Evolutionary conservation across 176 grass and related monocot species (phyloP).

Genomic region (Pharus latifolius): DNA sequence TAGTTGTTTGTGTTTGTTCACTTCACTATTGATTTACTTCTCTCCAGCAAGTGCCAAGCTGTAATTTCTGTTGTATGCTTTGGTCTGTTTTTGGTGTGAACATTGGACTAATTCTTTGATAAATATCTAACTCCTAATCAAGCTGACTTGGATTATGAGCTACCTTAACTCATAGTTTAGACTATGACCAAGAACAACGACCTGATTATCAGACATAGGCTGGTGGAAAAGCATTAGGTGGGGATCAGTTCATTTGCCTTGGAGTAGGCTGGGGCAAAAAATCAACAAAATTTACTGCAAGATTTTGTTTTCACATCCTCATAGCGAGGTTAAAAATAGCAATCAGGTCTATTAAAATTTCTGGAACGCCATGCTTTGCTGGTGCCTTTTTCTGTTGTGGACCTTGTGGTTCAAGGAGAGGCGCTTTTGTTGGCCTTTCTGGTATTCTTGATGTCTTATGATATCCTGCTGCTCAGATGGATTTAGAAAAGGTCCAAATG

Average conservation of each 20-base stretch:
- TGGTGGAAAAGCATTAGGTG: neutral
- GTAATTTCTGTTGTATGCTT: slow-evolving; percentile 12
- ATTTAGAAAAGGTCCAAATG: slow-evolving; percentile 1
- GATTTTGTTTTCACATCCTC: neutral
- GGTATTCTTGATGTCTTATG: no score
- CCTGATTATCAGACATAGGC: neutral
- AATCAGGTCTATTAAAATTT: neutral
- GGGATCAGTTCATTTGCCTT: neutral
- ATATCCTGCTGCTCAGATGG: neutral
- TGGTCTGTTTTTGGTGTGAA: neutral
- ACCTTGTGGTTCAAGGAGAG: no score
- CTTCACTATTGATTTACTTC: neutral
- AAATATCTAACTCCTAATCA: slow-evolving; percentile 3
- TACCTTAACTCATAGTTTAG: slow-evolving; percentile 8
- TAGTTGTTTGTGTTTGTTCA: neutral
- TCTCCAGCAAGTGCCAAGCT: neutral
- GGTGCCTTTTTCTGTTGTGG: no score
- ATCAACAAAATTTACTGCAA: neutral
- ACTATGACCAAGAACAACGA: neutral
- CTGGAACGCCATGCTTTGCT: no score
- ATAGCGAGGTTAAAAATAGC: neutral
- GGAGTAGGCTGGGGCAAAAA: neutral
- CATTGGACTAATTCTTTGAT: neutral
- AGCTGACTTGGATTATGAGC: neutral
- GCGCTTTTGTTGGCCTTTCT: no score